Evolutionary conservation across 495 filamentous ascomycete genomes (phyloP).

Genomic region (Penicillium steckii): DNA sequence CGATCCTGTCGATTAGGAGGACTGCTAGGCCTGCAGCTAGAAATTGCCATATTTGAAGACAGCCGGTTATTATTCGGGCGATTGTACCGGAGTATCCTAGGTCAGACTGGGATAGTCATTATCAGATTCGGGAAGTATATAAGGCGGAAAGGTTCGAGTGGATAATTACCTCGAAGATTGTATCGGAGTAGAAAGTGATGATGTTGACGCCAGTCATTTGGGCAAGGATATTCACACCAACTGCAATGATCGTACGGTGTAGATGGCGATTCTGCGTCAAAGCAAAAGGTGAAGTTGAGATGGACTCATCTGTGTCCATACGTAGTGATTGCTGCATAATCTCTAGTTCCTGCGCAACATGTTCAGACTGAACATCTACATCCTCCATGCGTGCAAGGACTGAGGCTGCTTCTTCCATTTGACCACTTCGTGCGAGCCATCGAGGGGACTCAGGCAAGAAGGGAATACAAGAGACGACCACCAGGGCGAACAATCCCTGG

Average conservation of each 20-base stretch:
- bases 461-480: constrained; percentile 51
- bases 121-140: neutral
- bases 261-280: constrained; percentile 33
- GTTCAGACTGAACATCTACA: constrained; percentile 39
- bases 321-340: constrained; percentile 65
- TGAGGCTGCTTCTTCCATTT: constrained; percentile 54
- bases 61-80: constrained; percentile 22
- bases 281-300: constrained; percentile 19
- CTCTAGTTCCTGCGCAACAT: constrained; percentile 56
- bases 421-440: constrained; percentile 60
- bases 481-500: constrained; percentile 56
- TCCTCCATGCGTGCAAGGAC: constrained; percentile 57
- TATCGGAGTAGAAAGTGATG: constrained; percentile 29
- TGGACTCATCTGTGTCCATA: constrained; percentile 48
- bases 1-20: constrained; percentile 25
- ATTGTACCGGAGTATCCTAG: constrained; percentile 21
- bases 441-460: constrained; percentile 62
- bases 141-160: too few species aligned
- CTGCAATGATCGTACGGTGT: constrained; percentile 23
- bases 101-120: neutral
- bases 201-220: constrained; percentile 32
- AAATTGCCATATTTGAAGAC: constrained; percentile 29
- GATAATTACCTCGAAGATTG: constrained; percentile 15
- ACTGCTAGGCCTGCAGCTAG: constrained; percentile 23
- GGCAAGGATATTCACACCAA: constrained; percentile 22